These are phyloP conservation scores for Chaetoscypha palmicola DNA, from an alignment of 2,329 filamentous ascomycete species.

Conservation along the genomic window DNA sequence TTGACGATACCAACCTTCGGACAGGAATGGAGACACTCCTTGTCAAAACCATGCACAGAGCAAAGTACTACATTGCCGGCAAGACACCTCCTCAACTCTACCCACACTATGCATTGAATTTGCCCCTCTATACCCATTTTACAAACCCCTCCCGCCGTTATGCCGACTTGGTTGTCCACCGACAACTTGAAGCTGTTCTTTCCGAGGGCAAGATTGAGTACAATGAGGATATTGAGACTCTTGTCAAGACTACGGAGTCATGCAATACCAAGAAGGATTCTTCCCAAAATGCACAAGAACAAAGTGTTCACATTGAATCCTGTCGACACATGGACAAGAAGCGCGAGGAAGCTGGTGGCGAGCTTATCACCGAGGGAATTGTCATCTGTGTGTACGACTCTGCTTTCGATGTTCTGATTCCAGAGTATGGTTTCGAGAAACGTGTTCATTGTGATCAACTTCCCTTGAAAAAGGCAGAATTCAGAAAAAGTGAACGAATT, in stretches of 20 bases:
- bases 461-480: slow-evolving; percentile 98
- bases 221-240: slow-evolving; percentile 76
- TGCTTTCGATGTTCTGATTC: slow-evolving; percentile 95
- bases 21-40: slow-evolving; percentile 98
- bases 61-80: slow-evolving; percentile 86
- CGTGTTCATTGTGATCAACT: slow-evolving; percentile 97
- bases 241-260: slow-evolving; percentile 87
- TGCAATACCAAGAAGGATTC: slow-evolving; percentile 99
- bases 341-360: slow-evolving; percentile 76
- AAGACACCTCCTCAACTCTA: slow-evolving; percentile 72
- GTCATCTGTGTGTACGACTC: slow-evolving; percentile 98
- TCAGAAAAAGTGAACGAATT: slow-evolving; percentile 89
- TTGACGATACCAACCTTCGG: slow-evolving; percentile 80
- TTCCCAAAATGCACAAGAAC: slow-evolving; percentile 92
- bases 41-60: slow-evolving; percentile 90
- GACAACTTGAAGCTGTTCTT: slow-evolving; percentile 81
- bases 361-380: slow-evolving; percentile 91
- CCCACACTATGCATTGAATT: slow-evolving; percentile 85
- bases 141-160: slow-evolving; percentile 93
- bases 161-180: slow-evolving; percentile 89
- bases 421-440: slow-evolving; percentile 98
- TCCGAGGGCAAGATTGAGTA: slow-evolving; percentile 79
- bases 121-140: slow-evolving; percentile 94
- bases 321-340: slow-evolving; percentile 94
- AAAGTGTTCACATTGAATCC: slow-evolving; percentile 97